phyloP scores from a whole-genome alignment of 805 yeast genomes.

The Yarrowia sp. region DNA sequence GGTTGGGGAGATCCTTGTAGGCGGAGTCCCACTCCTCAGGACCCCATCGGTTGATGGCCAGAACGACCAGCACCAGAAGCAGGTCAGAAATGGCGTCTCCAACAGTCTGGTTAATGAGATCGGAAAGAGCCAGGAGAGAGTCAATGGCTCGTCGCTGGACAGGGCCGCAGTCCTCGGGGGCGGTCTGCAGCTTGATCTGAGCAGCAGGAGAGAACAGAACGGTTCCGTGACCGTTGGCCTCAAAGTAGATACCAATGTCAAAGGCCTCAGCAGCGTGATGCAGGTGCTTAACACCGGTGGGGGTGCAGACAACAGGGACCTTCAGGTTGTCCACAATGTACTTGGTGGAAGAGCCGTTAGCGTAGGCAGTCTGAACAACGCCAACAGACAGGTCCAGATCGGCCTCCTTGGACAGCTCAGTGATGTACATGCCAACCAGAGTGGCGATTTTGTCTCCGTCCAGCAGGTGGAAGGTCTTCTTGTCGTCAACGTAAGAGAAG shows the following conservation, averaged over 20 bases:
- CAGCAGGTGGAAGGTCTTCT: conserved; percentile 52
- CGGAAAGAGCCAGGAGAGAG: conserved; percentile 65
- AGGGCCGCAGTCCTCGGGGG: conserved; percentile 53
- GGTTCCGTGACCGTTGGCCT: conserved; percentile 99
- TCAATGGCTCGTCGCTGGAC: conserved; percentile 59
- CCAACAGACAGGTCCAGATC: conserved; percentile 61
- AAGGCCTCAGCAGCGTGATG: conserved; percentile 88
- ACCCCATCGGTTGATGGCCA: conserved; percentile 61
- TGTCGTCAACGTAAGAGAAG: conserved; percentile 58
- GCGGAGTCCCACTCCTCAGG: conserved; percentile 77
- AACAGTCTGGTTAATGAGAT: conserved; percentile 92
- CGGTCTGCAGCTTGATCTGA: conserved; percentile 51
- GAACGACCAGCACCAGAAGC: conserved; percentile 73
- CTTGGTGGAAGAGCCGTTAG: conserved; percentile 88
- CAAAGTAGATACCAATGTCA: conserved; percentile 94
- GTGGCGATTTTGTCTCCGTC: conserved; percentile 97
- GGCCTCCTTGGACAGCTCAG: conserved; percentile 57
- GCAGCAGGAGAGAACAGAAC: conserved; percentile 74
- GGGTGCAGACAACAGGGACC: conserved; percentile 84
- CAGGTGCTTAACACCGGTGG: conserved; percentile 95
- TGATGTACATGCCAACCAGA: conserved; percentile 71
- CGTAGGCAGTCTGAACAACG: conserved; percentile 96
- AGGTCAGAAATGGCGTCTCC: conserved; percentile 98
- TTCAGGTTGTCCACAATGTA: conserved; percentile 66
- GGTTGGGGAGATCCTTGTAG: conserved; percentile 87